Conservation (phyloP, 257 asterid species). For the Lycium barbarum region DNA sequence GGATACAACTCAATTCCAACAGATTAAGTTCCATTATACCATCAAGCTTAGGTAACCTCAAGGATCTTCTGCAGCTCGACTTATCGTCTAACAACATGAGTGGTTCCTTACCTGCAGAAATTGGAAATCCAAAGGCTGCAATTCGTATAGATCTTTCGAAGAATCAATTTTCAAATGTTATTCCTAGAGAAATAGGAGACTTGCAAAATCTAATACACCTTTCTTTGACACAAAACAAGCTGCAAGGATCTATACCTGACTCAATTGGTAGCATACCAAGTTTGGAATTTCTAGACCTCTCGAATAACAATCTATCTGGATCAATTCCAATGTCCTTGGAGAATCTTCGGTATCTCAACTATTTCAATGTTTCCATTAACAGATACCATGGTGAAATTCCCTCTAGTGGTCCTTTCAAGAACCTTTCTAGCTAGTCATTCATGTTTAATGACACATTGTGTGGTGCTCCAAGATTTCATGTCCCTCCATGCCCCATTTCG, state of each 20-base stretch:
- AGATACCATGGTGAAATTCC: constrained; percentile 40
- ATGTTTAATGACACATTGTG: constrained; percentile 36
- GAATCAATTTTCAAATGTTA: constrained; percentile 31
- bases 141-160: constrained; percentile 26
- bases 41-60: constrained; percentile 32
- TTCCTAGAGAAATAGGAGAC: constrained; percentile 33
- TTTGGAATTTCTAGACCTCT: constrained; percentile 34
- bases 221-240: constrained; percentile 34
- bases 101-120: constrained; percentile 35
- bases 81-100: constrained; percentile 38
- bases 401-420: constrained; percentile 34
- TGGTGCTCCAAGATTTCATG: constrained; percentile 24
- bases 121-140: constrained; percentile 35
- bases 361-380: constrained; percentile 38
- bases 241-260: constrained; percentile 41
- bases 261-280: constrained; percentile 26
- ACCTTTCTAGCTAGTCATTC: constrained; percentile 35
- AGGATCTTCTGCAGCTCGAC: constrained; percentile 31
- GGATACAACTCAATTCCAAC: constrained; percentile 29
- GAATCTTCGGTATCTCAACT: constrained; percentile 20
- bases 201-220: constrained; percentile 22
- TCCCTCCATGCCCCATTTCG: constrained; percentile 33
- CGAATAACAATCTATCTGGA: constrained; percentile 40
- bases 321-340: constrained; percentile 37
- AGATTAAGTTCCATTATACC: constrained; percentile 38